Conservation (phyloP, 2,329 filamentous ascomycete species). For the Chrysosporium keratinophilum region DNA sequence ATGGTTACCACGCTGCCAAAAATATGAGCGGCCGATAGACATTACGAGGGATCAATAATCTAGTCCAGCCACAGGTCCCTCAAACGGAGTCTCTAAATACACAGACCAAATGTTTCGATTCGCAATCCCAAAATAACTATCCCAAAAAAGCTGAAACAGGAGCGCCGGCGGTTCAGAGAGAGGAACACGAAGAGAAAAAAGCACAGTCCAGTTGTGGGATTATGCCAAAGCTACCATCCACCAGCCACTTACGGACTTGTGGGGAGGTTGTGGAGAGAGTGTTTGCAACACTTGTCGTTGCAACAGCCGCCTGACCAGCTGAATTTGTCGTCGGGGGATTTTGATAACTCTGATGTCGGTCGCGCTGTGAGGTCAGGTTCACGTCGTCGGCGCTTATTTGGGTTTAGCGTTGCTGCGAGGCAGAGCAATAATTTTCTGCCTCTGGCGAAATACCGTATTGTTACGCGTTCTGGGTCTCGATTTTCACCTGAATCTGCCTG, state of each 20-base stretch:
- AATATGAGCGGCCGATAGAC: background rate
- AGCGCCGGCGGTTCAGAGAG: background rate
- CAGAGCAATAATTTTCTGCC: background rate
- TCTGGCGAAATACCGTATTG: background rate
- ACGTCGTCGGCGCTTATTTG: conserved; percentile 2
- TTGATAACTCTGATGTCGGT: background rate
- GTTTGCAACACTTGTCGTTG: background rate
- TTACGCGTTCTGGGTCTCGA: background rate
- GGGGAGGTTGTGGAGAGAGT: background rate
- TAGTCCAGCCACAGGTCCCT: background rate
- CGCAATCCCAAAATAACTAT: background rate
- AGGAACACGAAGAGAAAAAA: background rate
- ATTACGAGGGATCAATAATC: background rate
- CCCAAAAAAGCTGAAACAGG: background rate
- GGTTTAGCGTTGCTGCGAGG: conserved; percentile 11
- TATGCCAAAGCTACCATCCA: background rate
- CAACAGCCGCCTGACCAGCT: background rate
- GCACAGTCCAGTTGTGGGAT: background rate
- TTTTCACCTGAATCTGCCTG: background rate
- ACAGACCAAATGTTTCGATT: too few relatives aligned
- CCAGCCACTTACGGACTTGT: background rate
- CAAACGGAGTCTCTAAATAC: background rate
- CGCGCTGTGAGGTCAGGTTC: background rate
- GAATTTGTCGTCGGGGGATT: background rate
- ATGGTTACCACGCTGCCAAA: background rate